These are phyloP conservation scores for Cytospora leucostoma DNA, from an alignment of 2,329 filamentous ascomycete species.

Conservation along the genomic window DNA sequence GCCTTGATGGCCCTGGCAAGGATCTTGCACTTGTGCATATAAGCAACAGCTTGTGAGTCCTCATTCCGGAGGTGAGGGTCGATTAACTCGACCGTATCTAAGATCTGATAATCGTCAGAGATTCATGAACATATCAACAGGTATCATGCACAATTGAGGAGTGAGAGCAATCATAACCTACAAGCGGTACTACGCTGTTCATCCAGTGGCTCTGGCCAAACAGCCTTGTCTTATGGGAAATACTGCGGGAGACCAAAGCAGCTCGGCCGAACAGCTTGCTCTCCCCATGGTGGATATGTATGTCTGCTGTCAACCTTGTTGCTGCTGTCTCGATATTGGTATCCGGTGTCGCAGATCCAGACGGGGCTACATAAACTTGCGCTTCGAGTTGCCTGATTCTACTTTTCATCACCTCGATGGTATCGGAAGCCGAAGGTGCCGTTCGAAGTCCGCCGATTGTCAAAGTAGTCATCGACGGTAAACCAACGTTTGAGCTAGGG, in stretches of 20 bases:
- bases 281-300: conserved; percentile 47
- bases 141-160: too few relatives aligned
- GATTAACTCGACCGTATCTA: conserved; percentile 3
- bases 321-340: conserved; percentile 36
- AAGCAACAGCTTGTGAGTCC: conserved; percentile 28
- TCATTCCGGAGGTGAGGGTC: conserved; percentile 4
- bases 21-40: conserved; percentile 44
- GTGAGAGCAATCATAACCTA: not conserved
- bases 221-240: conserved; percentile 25
- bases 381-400: conserved; percentile 49
- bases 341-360: conserved; percentile 30
- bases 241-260: conserved; percentile 5
- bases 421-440: conserved; percentile 21
- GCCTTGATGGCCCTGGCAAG: conserved; percentile 46
- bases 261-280: conserved; percentile 13
- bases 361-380: conserved; percentile 33
- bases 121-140: not conserved
- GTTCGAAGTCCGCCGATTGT: conserved; percentile 22
- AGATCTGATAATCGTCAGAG: not conserved
- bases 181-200: conserved; percentile 6
- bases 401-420: conserved; percentile 42
- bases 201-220: conserved; percentile 27
- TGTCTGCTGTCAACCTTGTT: conserved; percentile 45
- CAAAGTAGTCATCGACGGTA: conserved; percentile 23
- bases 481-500: not conserved